phyloP scores from a whole-genome alignment of 768 basidiomycete genomes.

The Xerocomus brunneocitrinus region DNA sequence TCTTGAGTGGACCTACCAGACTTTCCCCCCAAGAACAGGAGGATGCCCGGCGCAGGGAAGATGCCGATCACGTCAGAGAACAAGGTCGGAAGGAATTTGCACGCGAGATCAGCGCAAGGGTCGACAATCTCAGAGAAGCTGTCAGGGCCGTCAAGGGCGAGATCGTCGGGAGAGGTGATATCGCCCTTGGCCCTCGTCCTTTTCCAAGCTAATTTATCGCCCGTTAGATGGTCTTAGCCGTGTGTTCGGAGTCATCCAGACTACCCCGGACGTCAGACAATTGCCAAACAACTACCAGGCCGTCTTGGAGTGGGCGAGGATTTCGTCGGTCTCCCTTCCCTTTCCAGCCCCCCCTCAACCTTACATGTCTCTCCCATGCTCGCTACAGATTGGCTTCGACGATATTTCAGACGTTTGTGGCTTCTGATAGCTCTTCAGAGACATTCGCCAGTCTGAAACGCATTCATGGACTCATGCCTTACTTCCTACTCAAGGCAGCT shows the following conservation, averaged over 20 bases:
- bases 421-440: conserved; percentile 88
- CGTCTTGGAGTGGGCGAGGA: conserved; percentile 94
- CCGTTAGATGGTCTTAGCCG: conserved; percentile 77
- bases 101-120: conserved; percentile 77
- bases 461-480: conserved; percentile 95
- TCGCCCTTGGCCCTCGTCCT: neutral
- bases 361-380: conserved; percentile 5
- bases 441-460: conserved; percentile 85
- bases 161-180: conserved; percentile 75
- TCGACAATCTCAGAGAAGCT: conserved; percentile 80
- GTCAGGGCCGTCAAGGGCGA: conserved; percentile 90
- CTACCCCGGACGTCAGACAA: conserved; percentile 68
- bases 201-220: conserved; percentile 4
- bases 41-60: conserved; percentile 76
- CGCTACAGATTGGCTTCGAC: conserved; percentile 81
- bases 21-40: conserved; percentile 70
- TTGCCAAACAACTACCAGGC: conserved; percentile 83
- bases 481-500: conserved; percentile 91
- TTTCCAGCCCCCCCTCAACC: neutral
- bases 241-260: conserved; percentile 85
- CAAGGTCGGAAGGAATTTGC: conserved; percentile 85
- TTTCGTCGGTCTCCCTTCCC: conserved; percentile 65
- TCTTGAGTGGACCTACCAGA: conserved; percentile 69
- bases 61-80: conserved; percentile 83
- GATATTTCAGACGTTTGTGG: conserved; percentile 91